Percentiles rank a stretch among this genome's conserved stretches.
These are phyloP conservation scores for Vaccinium myrtillus DNA, from an alignment of 148 eudicot genomes.

Conservation along the genomic window DNA sequence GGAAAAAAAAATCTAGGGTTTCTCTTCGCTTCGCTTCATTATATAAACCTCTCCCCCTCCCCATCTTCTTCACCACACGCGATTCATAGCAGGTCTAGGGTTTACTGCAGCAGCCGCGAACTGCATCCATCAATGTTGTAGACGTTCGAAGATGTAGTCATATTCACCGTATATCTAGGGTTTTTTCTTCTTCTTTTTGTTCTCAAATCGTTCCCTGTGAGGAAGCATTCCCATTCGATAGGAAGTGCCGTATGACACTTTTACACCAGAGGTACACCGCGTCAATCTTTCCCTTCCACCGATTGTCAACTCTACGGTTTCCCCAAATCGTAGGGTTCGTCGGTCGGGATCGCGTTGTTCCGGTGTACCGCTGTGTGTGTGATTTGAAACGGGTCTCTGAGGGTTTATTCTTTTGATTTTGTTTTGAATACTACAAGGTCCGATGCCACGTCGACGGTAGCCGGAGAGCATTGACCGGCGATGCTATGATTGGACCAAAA, in stretches of 20 bases:
- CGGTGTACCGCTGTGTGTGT: constrained; percentile 44
- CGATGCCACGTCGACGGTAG: constrained; percentile 85
- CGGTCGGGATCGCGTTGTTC: constrained; percentile 35
- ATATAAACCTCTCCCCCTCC: background rate
- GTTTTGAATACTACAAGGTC: constrained; percentile 23
- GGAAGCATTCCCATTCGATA: constrained; percentile 73
- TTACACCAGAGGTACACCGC: constrained; percentile 24
- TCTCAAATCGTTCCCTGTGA: constrained; percentile 35
- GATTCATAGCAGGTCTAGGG: background rate
- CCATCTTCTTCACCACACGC: background rate
- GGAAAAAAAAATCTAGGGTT: background rate
- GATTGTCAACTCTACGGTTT: constrained; percentile 5
- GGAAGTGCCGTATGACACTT: constrained; percentile 97
- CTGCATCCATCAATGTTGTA: background rate
- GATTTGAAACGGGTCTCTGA: constrained; percentile 74
- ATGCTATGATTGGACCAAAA: constrained; percentile 73
- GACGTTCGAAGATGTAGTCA: background rate
- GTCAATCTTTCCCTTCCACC: constrained; percentile 35
- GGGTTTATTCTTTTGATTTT: constrained; percentile 20
- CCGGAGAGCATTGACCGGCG: constrained; percentile 52
- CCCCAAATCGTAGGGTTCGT: background rate
- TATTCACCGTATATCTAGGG: no score
- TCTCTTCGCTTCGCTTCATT: background rate
- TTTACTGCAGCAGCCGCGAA: background rate
- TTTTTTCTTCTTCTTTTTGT: background rate